Evolutionary conservation across 805 yeast genomes (phyloP), one percentile per base, ranked within the genome.

Genomic region (Saccharomycopsis selenospora): DNA sequence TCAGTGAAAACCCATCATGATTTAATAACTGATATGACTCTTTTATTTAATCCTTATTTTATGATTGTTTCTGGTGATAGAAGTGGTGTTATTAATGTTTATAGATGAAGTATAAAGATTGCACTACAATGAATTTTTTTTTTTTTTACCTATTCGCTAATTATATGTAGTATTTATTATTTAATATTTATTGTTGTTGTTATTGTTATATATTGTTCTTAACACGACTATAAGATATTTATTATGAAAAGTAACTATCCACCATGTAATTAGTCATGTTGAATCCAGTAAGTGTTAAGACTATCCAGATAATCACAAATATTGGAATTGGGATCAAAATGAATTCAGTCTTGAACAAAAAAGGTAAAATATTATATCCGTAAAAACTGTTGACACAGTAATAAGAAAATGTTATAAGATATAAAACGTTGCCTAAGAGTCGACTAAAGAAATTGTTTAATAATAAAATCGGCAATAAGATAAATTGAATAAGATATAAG

Each of bases 281-380:
- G 63, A 83, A 76, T 3, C 91, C 85, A 50, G 82, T 71, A 30
- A 81, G 57, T 40, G 87, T 73, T 40, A 71, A 62, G 45, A 80
- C 58, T 10, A 84, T 40, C 77, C 85, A 88, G 6, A 73, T 58
- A 1, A 85, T 55, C 1, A 74, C 72, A 46, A 82, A 68, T 2
- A 76, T 57, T 1, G 83, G 84, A 36, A 88, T 73, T 8, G 95
- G 89, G 17, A 79, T 63, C 36, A 82, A 63, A 30, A 83, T 66
- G 42, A 73, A 64, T 59, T 82, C 85, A 11, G 87, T 79, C 57
- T 72, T 77, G 64, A 66, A 80, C 69, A 77, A 70, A 61, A 70
- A 85, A 54, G 80, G 89, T 61, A 84, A 71, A 43, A 86, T 70
- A 69, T 86, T 76, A 67, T 85, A 90, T n/a, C 97, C 97, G 59